Conservation (phyloP, 169 alveolate species). For the Eimeria brunetti region DNA sequence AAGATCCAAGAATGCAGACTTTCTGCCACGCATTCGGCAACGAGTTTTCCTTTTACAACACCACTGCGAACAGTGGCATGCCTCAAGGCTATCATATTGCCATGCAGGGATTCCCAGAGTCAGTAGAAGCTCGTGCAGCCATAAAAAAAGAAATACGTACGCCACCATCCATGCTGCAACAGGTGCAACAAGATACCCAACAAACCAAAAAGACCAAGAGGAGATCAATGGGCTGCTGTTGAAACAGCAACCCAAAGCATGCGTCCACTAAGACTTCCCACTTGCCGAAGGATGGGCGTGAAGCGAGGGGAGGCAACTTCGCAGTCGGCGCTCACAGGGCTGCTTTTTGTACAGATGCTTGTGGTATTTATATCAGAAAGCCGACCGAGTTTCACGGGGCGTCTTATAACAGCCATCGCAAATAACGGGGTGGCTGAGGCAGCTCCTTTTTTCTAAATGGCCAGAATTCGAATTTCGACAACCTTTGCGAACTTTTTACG, state of each 20-base stretch:
- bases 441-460: neutral
- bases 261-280: neutral
- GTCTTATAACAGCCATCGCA: neutral
- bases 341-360: conserved; percentile 1
- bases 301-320: neutral
- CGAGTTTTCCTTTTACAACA: conserved; percentile 48
- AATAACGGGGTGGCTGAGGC: neutral
- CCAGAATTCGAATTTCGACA: neutral
- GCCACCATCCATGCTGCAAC: conserved; percentile 27
- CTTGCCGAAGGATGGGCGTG: neutral
- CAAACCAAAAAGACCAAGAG: neutral
- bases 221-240: conserved; percentile 54
- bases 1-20: conserved; percentile 62
- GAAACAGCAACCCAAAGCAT: neutral
- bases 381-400: neutral
- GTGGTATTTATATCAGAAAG: neutral
- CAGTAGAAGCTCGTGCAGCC: conserved; percentile 52
- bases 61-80: conserved; percentile 56
- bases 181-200: conserved; percentile 3
- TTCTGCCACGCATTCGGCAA: conserved; percentile 67
- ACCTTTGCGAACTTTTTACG: neutral
- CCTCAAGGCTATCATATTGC: conserved; percentile 79
- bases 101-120: conserved; percentile 57
- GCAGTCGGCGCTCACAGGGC: neutral
- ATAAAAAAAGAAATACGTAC: conserved; percentile 37